A percentile compares a stretch with the other conserved stretches of the same genome.
Conservation (phyloP, 352 stramenopile genomes). For the Phytophthora boehmeriae region DNA sequence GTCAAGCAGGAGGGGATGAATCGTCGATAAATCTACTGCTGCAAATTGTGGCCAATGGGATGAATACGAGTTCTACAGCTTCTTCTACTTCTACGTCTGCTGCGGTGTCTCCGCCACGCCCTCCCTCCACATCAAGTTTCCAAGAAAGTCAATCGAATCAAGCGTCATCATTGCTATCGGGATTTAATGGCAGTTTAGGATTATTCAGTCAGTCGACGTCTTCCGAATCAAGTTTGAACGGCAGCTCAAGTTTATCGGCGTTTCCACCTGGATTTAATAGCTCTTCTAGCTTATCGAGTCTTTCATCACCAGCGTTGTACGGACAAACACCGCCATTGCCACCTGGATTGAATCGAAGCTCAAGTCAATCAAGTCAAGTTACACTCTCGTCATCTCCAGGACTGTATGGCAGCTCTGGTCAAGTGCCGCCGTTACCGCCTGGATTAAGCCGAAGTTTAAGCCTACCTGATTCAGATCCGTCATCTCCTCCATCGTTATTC, state of each 20-base stretch:
- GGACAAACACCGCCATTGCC: constrained; percentile 17
- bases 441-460: constrained; percentile 31
- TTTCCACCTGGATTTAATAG: no score
- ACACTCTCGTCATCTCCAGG: neutral
- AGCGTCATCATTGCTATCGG: constrained; percentile 11
- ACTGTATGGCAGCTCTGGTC: constrained; percentile 20
- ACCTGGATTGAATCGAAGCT: constrained; percentile 2
- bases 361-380: no score
- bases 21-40: constrained; percentile 35
- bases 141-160: constrained; percentile 28
- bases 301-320: no score
- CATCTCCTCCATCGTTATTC: neutral
- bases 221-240: constrained; percentile 7
- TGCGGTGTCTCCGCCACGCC: no score
- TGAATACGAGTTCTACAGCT: constrained; percentile 21
- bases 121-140: constrained; percentile 4
- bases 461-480: constrained; percentile 8
- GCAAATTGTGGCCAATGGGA: constrained; percentile 34
- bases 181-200: constrained; percentile 13
- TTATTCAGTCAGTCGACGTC: no score
- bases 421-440: constrained; percentile 32
- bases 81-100: neutral
- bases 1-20: constrained; percentile 28
- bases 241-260: constrained; percentile 4
- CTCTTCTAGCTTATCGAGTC: constrained; percentile 10